Evolutionary conservation across 805 yeast species (phyloP).

Genomic region (Barnettozyma sucrosica): DNA sequence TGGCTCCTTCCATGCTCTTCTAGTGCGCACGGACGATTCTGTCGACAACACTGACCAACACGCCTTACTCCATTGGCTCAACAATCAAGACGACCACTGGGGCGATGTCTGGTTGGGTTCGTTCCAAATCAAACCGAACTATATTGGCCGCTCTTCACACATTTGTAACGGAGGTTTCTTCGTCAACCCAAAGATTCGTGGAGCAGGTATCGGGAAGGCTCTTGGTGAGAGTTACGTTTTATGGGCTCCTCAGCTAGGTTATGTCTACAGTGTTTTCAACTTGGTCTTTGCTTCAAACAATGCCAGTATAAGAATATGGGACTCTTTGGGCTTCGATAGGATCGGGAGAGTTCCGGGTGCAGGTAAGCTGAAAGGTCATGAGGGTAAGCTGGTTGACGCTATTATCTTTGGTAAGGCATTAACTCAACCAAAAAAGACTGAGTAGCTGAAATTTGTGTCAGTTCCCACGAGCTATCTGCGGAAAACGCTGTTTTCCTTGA

Average conservation of each 20-base stretch:
- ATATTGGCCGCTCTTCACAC: slow-evolving; percentile 78
- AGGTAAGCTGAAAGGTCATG: slow-evolving; percentile 61
- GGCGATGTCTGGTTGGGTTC: slow-evolving; percentile 55
- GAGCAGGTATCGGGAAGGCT: slow-evolving; percentile 62
- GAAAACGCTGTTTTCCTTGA: no score
- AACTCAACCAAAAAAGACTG: neutral
- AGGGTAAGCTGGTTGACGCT: slow-evolving; percentile 61
- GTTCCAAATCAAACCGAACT: slow-evolving; percentile 82
- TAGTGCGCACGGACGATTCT: slow-evolving; percentile 34
- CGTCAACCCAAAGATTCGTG: slow-evolving; percentile 55
- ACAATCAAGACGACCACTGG: slow-evolving; percentile 32
- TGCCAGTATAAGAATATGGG: slow-evolving; percentile 81
- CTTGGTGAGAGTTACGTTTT: slow-evolving; percentile 61
- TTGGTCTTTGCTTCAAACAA: slow-evolving; percentile 76
- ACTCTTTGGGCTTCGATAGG: slow-evolving; percentile 69
- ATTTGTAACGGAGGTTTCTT: slow-evolving; percentile 85
- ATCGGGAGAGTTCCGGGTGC: slow-evolving; percentile 74
- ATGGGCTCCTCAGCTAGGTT: slow-evolving; percentile 78
- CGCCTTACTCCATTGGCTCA: slow-evolving; percentile 9
- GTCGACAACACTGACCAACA: slow-evolving; percentile 20
- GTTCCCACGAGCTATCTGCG: no score
- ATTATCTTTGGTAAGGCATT: slow-evolving; percentile 67
- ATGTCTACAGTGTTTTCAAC: slow-evolving; percentile 78
- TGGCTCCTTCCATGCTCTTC: slow-evolving; percentile 55
- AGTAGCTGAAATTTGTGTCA: neutral